Evolutionary conservation across 2,329 filamentous ascomycete genomes (phyloP).

Genomic region (Volutella citrinella): DNA sequence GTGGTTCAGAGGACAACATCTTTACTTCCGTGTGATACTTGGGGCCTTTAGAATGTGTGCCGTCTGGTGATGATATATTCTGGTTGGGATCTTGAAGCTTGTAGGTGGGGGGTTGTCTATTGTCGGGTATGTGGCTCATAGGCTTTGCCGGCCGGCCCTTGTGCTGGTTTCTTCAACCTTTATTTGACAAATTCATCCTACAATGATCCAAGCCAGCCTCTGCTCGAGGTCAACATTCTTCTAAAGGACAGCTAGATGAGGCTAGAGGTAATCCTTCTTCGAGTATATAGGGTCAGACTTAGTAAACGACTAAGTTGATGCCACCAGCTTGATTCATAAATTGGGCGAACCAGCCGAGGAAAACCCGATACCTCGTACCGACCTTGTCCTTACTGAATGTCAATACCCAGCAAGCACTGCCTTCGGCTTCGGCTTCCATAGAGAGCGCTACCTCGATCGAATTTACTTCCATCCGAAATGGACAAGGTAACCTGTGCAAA

Average conservation of each 20-base stretch:
- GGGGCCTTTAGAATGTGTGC: no score
- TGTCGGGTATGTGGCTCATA: no score
- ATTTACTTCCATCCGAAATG: slow-evolving; percentile 31
- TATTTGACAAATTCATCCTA: slow-evolving; percentile 34
- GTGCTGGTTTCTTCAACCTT: no score
- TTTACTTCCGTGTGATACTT: no score
- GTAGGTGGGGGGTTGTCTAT: no score
- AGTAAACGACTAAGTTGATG: slow-evolving; percentile 44
- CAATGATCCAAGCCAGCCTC: slow-evolving; percentile 29
- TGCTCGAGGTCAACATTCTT: slow-evolving; percentile 14
- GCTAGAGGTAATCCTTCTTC: no score
- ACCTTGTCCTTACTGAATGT: slow-evolving; percentile 27
- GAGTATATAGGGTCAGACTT: no score
- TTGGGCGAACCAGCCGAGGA: slow-evolving; percentile 17
- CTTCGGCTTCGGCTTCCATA: slow-evolving; percentile 29
- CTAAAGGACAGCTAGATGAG: slow-evolving; percentile 7
- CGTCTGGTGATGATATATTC: no score
- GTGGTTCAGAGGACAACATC: no score
- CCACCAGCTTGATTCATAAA: slow-evolving; percentile 42
- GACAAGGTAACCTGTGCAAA: no score
- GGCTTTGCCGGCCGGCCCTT: no score
- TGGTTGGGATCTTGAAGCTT: no score
- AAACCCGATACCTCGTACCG: slow-evolving; percentile 14
- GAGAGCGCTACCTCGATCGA: slow-evolving; percentile 40
- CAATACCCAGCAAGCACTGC: slow-evolving; percentile 32